These are phyloP conservation scores for Pseudocercospora fijiensis DNA, from an alignment of 2,329 filamentous ascomycete species.

Conservation along the genomic window DNA sequence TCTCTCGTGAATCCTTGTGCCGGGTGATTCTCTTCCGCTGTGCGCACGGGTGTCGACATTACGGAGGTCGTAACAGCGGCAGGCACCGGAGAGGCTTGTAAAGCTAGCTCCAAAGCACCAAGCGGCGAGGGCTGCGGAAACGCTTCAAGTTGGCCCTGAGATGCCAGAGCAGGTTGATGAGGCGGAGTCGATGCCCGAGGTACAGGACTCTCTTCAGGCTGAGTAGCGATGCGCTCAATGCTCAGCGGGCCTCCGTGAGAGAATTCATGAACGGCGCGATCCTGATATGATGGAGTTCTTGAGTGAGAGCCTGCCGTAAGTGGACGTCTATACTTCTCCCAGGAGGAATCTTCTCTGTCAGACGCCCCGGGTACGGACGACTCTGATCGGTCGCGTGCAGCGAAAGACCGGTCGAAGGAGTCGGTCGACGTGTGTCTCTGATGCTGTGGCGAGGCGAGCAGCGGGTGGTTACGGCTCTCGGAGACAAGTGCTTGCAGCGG, in stretches of 20 bases:
- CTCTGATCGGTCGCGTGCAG: conserved; percentile 9
- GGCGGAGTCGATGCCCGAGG: not conserved
- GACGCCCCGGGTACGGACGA: conserved; percentile 10
- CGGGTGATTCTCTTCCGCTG: not conserved
- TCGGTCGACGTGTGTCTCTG: conserved; percentile 6
- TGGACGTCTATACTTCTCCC: conserved; percentile 21
- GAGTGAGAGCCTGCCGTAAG: conserved; percentile 12
- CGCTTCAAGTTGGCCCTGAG: not conserved
- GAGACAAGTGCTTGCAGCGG: not conserved
- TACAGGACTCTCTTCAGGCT: not conserved
- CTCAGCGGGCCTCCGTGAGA: conserved; percentile 21
- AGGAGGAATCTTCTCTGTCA: conserved; percentile 12
- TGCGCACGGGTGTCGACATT: not conserved
- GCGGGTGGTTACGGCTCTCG: not conserved
- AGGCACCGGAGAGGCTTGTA: not conserved
- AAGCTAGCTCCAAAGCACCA: not conserved
- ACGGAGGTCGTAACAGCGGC: not conserved
- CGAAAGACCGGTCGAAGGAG: conserved; percentile 3
- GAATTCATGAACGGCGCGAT: conserved; percentile 21
- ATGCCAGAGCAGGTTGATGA: not conserved
- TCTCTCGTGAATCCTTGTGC: not conserved
- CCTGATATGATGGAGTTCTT: not conserved
- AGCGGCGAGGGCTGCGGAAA: not conserved
- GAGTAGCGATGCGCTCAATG: conserved; percentile 21
- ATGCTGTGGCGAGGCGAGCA: conserved; percentile 8